phyloP scores from a whole-genome alignment of 345 rosid species.

The Psidium guajava region DNA sequence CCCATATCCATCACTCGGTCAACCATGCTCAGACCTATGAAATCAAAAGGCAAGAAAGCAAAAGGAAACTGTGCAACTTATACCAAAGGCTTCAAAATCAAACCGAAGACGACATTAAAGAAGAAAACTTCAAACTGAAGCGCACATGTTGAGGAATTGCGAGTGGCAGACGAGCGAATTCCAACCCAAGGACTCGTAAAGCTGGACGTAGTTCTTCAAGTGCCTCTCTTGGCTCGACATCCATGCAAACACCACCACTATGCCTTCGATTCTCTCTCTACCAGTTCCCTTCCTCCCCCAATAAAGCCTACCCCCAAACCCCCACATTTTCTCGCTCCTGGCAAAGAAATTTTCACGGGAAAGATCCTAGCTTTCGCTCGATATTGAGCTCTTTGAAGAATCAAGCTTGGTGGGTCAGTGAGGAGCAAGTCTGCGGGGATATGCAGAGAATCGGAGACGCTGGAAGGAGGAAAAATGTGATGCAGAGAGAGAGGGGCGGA shows the following conservation, averaged over 20 bases:
- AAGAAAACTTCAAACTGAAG: not conserved
- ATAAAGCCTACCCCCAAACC: conserved; percentile 67
- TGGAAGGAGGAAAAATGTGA: not conserved
- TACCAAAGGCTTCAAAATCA: not conserved
- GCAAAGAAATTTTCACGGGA: not conserved
- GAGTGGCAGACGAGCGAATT: conserved; percentile 81
- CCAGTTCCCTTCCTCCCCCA: conserved; percentile 48
- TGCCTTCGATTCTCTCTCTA: conserved; percentile 38
- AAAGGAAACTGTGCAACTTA: not conserved
- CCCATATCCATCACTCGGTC: not conserved
- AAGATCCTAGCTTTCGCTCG: not conserved
- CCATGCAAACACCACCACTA: conserved; percentile 80
- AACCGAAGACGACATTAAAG: not conserved
- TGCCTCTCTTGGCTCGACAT: conserved; percentile 73
- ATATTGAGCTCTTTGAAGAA: not conserved
- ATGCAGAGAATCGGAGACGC: not conserved
- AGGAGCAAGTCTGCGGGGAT: no score
- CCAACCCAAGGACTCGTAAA: conserved; percentile 64
- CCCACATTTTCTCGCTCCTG: conserved; percentile 46
- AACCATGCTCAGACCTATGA: not conserved
- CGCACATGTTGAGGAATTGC: conserved; percentile 71
- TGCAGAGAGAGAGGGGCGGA: not conserved
- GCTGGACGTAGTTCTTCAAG: conserved; percentile 49
- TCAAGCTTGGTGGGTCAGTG: not conserved
- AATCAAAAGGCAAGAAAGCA: not conserved